These are phyloP conservation scores for Anaeromyces robustus DNA, from an alignment of 192 early-diverging fungal genomes.

Conservation along the genomic window DNA sequence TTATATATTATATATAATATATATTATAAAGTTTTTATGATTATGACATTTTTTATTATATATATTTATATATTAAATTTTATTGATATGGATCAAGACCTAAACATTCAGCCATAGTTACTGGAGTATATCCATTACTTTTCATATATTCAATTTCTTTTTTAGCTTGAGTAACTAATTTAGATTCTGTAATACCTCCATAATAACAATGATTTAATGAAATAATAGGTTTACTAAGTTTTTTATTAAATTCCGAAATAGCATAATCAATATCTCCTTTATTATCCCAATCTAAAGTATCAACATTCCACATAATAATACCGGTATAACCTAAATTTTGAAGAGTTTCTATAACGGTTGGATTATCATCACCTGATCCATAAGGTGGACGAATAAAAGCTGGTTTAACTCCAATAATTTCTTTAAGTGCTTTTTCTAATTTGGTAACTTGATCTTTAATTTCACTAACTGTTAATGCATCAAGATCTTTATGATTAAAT, in stretches of 20 bases:
- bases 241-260: background rate
- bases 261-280: background rate
- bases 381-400: constrained; percentile 33
- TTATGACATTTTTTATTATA: too few species aligned
- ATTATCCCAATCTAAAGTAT: background rate
- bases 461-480: background rate
- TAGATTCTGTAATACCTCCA: too few species aligned
- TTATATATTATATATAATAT: too few species aligned
- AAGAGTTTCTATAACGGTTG: background rate
- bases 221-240: background rate
- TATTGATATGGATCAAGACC: too few species aligned
- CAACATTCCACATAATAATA: background rate
- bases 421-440: constrained; percentile 14
- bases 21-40: too few species aligned
- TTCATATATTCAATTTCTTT: too few species aligned
- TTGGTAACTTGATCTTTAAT: constrained; percentile 10
- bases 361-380: constrained; percentile 4
- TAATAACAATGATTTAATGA: background rate
- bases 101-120: too few species aligned
- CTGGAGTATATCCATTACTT: too few species aligned
- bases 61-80: too few species aligned
- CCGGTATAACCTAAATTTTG: background rate
- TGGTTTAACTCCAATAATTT: constrained; percentile 22
- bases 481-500: constrained; percentile 18
- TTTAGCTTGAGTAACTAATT: too few species aligned